These are phyloP conservation scores for Verticillium isaacii DNA, from an alignment of 2,329 filamentous ascomycete species.

Conservation along the genomic window DNA sequence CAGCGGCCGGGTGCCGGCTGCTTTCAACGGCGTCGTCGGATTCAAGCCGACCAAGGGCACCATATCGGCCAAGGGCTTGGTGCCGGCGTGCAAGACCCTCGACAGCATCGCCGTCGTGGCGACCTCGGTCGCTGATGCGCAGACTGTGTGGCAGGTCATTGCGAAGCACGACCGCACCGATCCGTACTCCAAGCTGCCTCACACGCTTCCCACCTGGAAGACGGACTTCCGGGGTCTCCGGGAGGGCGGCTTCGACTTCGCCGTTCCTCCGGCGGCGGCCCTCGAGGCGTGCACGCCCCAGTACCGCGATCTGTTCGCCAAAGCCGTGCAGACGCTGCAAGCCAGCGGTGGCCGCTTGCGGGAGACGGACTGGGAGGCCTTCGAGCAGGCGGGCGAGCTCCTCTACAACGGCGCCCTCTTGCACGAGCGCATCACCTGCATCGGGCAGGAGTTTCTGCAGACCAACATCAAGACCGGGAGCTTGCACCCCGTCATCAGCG, in stretches of 20 bases:
- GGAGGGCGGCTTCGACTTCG: slow-evolving; percentile 38
- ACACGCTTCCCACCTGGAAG: slow-evolving; percentile 12
- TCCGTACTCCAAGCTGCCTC: slow-evolving; percentile 40
- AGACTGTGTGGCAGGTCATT: slow-evolving; percentile 41
- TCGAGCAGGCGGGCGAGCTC: slow-evolving; percentile 42
- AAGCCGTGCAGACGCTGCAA: slow-evolving; percentile 20
- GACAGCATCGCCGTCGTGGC: slow-evolving; percentile 49
- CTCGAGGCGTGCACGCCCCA: slow-evolving; percentile 22
- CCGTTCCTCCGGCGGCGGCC: slow-evolving; percentile 37
- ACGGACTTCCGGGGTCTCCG: slow-evolving; percentile 15
- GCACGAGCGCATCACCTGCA: slow-evolving; percentile 38
- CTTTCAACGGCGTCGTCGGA: slow-evolving; percentile 49
- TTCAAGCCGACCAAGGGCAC: slow-evolving; percentile 37
- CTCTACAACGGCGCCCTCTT: slow-evolving; percentile 43
- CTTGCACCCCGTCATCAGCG: slow-evolving; percentile 29
- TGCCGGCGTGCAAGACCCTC: slow-evolving; percentile 47
- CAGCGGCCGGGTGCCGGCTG: slow-evolving; percentile 46
- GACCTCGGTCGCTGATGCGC: slow-evolving; percentile 39
- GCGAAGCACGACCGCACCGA: slow-evolving; percentile 26
- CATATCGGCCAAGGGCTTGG: slow-evolving; percentile 39
- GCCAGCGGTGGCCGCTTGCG: slow-evolving; percentile 35
- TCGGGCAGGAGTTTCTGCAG: slow-evolving; percentile 15
- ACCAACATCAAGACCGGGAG: background rate
- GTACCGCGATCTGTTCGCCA: slow-evolving; percentile 28
- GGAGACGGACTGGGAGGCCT: slow-evolving; percentile 37